Evolutionary conservation across 352 stramenopile species (phyloP), one percentile per base, ranked within the genome.

Genomic region (Phytopythium boreale): DNA sequence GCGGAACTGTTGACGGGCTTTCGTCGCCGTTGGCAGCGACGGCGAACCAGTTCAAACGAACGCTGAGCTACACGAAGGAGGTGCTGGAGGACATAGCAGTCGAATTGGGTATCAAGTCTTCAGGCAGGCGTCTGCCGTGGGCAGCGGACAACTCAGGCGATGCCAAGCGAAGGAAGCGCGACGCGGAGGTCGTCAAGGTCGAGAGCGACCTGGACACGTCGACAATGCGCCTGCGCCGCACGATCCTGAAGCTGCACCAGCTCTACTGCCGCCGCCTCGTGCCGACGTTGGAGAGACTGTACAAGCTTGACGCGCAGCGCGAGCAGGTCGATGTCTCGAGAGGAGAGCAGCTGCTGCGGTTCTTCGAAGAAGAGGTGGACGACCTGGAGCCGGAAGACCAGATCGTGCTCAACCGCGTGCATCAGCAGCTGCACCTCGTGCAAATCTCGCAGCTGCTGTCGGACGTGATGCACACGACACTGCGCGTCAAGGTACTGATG

Each of bases 341-440:
- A 6, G 80, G 75, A 1, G 78, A 90, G 52, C 62, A 70, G 26
- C 53, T 88, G 20, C 58, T 90, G 4, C 60, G 34, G 31, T 84
- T 90, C 49, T 92, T 92, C 57, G 75, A 84, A 27, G 74, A 80
- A 2, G 83, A 90, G 59, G 83, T 92, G 0, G 81, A 90, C 58
- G 75, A 86, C 31, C 60, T 92, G 46, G 78, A 88, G 19, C n/a
- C 71, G 12, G 74, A 89, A 4, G 83, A 92, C 41, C 67, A 86
- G 22, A 27, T 52, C 2, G 76, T 88, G 43, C 82, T 75, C 43
- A 62, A 72, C 3, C 72, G 78, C 11, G 71, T 92, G 1, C 79
- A 88, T 41, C 77, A 82, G 44, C 79, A 78, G 0, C 62, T 88
- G 37, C 81, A 80, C 11, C 57, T 89, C 20, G 69, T 79, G 7